Evolutionary conservation across 106 monocot genomes (phyloP).

Genomic region (Platanthera zijinensis): DNA sequence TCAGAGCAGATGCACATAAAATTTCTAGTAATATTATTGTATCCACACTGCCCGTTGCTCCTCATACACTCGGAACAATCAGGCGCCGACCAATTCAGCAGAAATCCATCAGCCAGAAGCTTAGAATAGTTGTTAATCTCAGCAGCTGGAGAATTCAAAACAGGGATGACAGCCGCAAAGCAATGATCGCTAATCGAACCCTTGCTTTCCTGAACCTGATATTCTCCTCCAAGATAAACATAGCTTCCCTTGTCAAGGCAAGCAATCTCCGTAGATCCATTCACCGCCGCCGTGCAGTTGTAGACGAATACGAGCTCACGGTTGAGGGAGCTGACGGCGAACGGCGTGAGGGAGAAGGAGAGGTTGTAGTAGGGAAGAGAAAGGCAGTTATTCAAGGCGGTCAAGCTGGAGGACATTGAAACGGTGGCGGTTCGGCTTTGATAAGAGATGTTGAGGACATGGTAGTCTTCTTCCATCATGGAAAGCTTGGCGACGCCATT

Average conservation of each 20-base stretch:
- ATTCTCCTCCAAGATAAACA: conserved; percentile 1
- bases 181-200: background rate
- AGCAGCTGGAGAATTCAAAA: background rate
- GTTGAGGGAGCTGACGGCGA: conserved; percentile 24
- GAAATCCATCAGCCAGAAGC: conserved; percentile 17
- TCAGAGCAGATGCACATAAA: conserved; percentile 31
- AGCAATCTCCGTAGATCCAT: background rate
- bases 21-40: background rate
- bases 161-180: conserved; percentile 1
- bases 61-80: conserved; percentile 18
- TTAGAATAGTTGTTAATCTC: conserved; percentile 7
- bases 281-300: conserved; percentile 5
- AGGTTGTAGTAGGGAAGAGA: background rate
- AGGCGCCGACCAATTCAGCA: conserved; percentile 11
- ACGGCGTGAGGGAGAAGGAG: conserved; percentile 12
- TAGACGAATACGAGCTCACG: conserved; percentile 20
- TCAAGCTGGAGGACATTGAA: background rate
- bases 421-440: conserved; percentile 15
- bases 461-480: background rate
- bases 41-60: conserved; percentile 30
- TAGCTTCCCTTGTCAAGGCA: background rate
- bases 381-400: background rate
- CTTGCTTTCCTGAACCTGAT: background rate
- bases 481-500: conserved; percentile 5
- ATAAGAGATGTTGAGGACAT: conserved; percentile 25